Evolutionary conservation across 306 rosid genomes (phyloP), one percentile per base, ranked within the genome.

Genomic region (Vigna reflexopilosa): DNA sequence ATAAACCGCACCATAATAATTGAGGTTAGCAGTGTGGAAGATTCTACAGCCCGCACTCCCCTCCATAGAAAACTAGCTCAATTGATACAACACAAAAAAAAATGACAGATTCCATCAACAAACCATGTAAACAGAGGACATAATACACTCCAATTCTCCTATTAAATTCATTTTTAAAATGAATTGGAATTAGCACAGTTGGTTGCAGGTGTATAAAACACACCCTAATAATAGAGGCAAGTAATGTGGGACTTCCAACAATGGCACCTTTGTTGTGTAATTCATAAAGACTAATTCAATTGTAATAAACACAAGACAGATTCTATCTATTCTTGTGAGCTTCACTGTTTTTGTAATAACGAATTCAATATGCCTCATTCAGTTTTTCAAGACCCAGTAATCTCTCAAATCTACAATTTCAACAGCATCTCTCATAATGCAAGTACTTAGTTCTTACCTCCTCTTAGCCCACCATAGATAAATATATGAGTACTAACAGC

Each of bases 401-500:
- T 22, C 38, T 65, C 62, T 65, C 47, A 80, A 24, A 67, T 55
- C 61, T 48, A 40, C 44, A 50, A 56, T 64, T 51, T 61, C 79
- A 83, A 47, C 67, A 42, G 64, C 57, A 62, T 12, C 59, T 40
- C 67, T 70, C 34, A 83, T 28, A 65, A 67, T 80, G 69, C 40
- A 71, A 76, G 67, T 70, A 59, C 79, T 76, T 80, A 76, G 59
- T 70, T 55, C 79, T 73, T 80, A 93, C 99, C 98, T 88, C 98
- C 99, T 83, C 85, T 90, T 40, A 96, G 96, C 86, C 99, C 99
- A 42, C 99, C 99, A 82, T 86, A 87, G 76, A 96, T 87, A 79
- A 90, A 96, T 62, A 96, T 80, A 74, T 84, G 94, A 84, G 76
- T 84, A 83, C 96, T 97, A 77, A 90, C 90, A 69, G 99, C 96